These are phyloP conservation scores for Fusarium fujikuroi DNA, from an alignment of 2,329 filamentous ascomycete genomes.

Conservation along the genomic window DNA sequence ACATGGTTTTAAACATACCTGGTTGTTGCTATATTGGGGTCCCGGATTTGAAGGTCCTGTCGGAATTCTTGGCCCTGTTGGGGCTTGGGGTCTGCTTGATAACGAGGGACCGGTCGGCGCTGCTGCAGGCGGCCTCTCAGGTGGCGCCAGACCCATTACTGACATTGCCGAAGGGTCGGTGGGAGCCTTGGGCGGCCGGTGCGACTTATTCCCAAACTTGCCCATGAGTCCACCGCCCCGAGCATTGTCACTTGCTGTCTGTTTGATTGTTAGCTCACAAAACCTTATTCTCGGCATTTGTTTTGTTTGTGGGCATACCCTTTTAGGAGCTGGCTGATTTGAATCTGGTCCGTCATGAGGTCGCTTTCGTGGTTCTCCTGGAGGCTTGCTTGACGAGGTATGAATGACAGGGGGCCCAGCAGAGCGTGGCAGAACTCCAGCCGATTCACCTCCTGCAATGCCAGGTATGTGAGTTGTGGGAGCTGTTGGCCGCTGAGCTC, in stretches of 20 bases:
- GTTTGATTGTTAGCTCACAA: slow-evolving; percentile 38
- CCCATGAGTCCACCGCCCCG: slow-evolving; percentile 49
- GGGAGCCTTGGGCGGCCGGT: slow-evolving; percentile 45
- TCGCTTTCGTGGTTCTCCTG: slow-evolving; percentile 55
- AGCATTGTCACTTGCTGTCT: slow-evolving; percentile 48
- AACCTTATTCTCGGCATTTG: not conserved
- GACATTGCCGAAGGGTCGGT: slow-evolving; percentile 64
- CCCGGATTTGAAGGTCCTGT: slow-evolving; percentile 38
- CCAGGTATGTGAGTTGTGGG: slow-evolving; percentile 29
- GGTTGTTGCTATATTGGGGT: slow-evolving; percentile 29
- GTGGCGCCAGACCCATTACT: slow-evolving; percentile 60
- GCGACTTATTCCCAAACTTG: slow-evolving; percentile 51
- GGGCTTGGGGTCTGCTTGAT: slow-evolving; percentile 5
- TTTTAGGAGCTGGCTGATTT: slow-evolving; percentile 51
- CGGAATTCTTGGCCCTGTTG: slow-evolving; percentile 24
- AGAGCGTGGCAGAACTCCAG: slow-evolving; percentile 39
- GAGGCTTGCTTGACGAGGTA: slow-evolving; percentile 42
- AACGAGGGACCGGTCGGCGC: slow-evolving; percentile 24
- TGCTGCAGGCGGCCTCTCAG: slow-evolving; percentile 54
- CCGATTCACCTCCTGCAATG: slow-evolving; percentile 24
- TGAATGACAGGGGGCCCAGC: slow-evolving; percentile 55
- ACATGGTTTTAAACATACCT: slow-evolving; percentile 25
- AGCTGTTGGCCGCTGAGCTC: slow-evolving; percentile 1
- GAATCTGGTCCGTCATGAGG: slow-evolving; percentile 52
- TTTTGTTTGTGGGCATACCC: slow-evolving; percentile 50